phyloP scores from a whole-genome alignment of 176 grass and related monocot species.

The Oryza coarctata region DNA sequence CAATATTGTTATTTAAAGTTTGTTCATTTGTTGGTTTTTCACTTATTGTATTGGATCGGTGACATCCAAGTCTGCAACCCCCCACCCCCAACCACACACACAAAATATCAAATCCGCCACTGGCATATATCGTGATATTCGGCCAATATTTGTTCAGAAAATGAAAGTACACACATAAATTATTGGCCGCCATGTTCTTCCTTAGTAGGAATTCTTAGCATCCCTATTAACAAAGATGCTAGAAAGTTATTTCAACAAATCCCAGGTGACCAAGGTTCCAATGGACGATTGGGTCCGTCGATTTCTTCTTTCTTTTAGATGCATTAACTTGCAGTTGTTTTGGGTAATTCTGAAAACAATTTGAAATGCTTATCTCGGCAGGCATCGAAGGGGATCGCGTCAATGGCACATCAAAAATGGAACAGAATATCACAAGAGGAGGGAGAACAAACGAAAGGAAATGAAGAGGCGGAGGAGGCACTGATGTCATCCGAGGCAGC shows the following conservation, averaged over 20 bases:
- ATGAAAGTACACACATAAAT: neutral
- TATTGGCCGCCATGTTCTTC: neutral
- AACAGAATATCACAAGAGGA: neutral
- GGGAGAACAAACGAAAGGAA: neutral
- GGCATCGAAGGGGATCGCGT: neutral
- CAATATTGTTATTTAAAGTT: too few species aligned
- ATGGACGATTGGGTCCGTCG: neutral
- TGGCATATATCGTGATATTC: too few species aligned
- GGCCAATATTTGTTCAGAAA: neutral
- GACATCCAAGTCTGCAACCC: too few species aligned
- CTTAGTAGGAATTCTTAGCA: neutral
- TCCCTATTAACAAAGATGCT: neutral
- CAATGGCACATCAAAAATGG: neutral
- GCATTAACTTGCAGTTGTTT: neutral
- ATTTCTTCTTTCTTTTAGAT: neutral
- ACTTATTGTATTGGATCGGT: too few species aligned
- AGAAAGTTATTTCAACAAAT: neutral
- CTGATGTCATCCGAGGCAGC: conserved; percentile 88
- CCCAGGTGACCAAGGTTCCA: neutral
- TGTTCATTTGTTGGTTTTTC: too few species aligned
- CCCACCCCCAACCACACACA: too few species aligned
- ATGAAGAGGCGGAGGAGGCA: neutral
- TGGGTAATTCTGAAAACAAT: neutral
- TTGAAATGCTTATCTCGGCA: neutral
- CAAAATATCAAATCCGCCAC: too few species aligned